phyloP scores from a whole-genome alignment of 495 filamentous ascomycete species.

The Trichoderma reesei region DNA sequence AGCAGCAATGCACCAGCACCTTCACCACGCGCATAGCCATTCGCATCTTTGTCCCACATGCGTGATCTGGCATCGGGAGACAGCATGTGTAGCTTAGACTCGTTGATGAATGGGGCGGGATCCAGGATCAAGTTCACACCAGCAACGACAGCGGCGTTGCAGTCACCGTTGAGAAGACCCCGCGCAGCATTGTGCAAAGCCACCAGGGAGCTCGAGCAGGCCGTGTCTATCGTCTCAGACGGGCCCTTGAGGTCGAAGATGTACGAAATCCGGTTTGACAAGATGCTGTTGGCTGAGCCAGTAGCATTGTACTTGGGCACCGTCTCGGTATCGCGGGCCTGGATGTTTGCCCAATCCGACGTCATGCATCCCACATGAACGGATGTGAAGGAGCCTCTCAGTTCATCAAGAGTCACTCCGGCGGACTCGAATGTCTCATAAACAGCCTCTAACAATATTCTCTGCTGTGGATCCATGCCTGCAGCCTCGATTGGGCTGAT shows the following conservation, averaged over 20 bases:
- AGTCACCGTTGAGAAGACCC: constrained; percentile 45
- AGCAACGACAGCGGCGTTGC: constrained; percentile 3
- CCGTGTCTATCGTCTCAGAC: constrained; percentile 67
- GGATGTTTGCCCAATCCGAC: constrained; percentile 57
- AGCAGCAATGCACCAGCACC: constrained; percentile 42
- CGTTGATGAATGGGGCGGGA: no score
- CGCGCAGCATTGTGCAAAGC: constrained; percentile 56
- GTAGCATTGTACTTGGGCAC: constrained; percentile 18
- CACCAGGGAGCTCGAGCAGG: constrained; percentile 60
- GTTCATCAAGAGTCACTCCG: constrained; percentile 58
- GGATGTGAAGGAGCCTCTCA: no score
- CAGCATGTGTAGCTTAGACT: constrained; percentile 11
- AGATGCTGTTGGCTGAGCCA: constrained; percentile 15
- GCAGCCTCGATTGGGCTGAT: constrained; percentile 61
- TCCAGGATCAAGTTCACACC: constrained; percentile 12
- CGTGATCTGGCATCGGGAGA: constrained; percentile 33
- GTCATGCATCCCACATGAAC: no score
- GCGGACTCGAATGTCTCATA: constrained; percentile 27
- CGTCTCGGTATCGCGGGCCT: not conserved
- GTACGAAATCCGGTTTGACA: constrained; percentile 37
- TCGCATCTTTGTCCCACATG: constrained; percentile 44
- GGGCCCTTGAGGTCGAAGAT: constrained; percentile 40
- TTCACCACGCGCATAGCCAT: constrained; percentile 55
- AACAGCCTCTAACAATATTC: constrained; percentile 25
- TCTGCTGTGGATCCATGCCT: constrained; percentile 27